These are phyloP conservation scores for Aspergillus brasiliensis DNA, from an alignment of 2,329 filamentous ascomycete species.

Conservation along the genomic window DNA sequence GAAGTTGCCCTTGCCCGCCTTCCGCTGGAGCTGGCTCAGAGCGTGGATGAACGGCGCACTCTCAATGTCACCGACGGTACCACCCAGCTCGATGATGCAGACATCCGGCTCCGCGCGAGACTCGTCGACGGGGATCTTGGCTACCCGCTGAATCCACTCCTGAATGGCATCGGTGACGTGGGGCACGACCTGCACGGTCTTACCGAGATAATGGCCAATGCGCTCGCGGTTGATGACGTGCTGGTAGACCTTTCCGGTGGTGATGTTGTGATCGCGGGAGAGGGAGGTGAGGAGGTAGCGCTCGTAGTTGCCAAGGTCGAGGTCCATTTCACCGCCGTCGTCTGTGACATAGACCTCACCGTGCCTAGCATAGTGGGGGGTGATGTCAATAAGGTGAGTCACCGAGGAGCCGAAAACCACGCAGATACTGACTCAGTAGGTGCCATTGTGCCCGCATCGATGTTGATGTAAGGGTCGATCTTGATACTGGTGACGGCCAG, in stretches of 20 bases:
- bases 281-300: constrained; percentile 81
- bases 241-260: constrained; percentile 93
- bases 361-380: constrained; percentile 48
- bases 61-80: constrained; percentile 72
- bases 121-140: constrained; percentile 82
- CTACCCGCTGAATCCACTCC: constrained; percentile 83
- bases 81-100: constrained; percentile 69
- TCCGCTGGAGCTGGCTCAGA: constrained; percentile 73
- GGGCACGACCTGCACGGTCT: constrained; percentile 84
- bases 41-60: constrained; percentile 87
- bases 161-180: constrained; percentile 91
- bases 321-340: constrained; percentile 76
- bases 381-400: constrained; percentile 5
- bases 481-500: constrained; percentile 35
- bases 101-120: constrained; percentile 82
- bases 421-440: constrained; percentile 26
- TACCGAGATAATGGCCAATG: constrained; percentile 78
- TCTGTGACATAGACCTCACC: constrained; percentile 88
- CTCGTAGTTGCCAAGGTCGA: constrained; percentile 76
- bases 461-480: constrained; percentile 70
- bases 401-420: constrained; percentile 1
- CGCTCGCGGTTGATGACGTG: constrained; percentile 78
- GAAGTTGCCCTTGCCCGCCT: constrained; percentile 77
- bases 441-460: constrained; percentile 71
- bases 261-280: constrained; percentile 90